phyloP scores from a whole-genome alignment of 306 rosid genomes.

The Inga oerstediana region DNA sequence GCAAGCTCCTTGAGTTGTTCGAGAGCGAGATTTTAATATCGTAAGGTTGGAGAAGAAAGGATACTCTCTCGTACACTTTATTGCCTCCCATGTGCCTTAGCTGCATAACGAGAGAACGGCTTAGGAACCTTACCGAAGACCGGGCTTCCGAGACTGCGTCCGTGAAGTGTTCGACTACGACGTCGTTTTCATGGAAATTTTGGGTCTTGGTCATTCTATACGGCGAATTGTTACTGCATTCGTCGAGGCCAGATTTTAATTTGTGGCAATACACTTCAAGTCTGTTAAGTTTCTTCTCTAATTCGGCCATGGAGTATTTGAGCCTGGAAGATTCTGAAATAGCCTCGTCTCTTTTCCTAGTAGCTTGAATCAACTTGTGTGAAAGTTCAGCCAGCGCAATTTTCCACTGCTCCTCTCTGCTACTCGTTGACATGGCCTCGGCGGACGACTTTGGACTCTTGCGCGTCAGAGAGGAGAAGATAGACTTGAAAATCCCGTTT shows the following conservation, averaged over 20 bases:
- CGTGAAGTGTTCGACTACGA: constrained; percentile 60
- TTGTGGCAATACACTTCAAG: constrained; percentile 79
- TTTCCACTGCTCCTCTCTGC: constrained; percentile 85
- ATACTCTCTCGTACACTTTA: constrained; percentile 72
- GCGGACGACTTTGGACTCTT: constrained; percentile 69
- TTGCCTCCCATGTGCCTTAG: constrained; percentile 66
- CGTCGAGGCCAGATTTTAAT: constrained; percentile 75
- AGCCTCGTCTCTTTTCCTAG: constrained; percentile 80
- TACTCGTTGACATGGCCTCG: constrained; percentile 29
- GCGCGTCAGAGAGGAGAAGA: constrained; percentile 66
- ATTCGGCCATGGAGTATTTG: constrained; percentile 79
- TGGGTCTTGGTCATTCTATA: constrained; percentile 21
- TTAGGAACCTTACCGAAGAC: constrained; percentile 53
- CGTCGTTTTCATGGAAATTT: constrained; percentile 23
- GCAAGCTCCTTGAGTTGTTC: constrained; percentile 63
- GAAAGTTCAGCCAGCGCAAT: constrained; percentile 80
- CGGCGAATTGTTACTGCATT: constrained; percentile 56
- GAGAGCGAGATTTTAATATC: constrained; percentile 63
- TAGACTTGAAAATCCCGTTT: constrained; percentile 70
- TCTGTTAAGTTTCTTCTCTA: constrained; percentile 88
- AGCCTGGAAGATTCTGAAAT: constrained; percentile 80
- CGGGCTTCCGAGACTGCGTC: constrained; percentile 74
- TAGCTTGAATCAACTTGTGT: constrained; percentile 74
- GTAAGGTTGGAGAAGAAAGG: constrained; percentile 66
- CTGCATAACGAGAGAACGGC: constrained; percentile 76